Conservation (phyloP, 805 yeast genomes). For the Saccharomycopsis sp. region DNA sequence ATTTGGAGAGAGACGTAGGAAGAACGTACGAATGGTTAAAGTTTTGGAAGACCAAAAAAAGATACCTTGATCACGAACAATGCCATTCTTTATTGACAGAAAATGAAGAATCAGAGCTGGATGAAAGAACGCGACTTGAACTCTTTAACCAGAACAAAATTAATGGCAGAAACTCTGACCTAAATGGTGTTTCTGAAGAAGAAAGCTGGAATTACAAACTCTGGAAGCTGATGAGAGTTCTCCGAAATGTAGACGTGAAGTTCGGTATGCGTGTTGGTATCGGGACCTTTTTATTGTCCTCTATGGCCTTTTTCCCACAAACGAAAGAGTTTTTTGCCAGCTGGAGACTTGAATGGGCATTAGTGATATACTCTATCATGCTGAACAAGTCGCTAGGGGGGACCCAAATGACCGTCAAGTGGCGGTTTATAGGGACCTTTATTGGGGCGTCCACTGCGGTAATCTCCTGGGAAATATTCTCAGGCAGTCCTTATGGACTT, state of each 20-base stretch:
- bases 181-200: background rate
- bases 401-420: slow-evolving; percentile 68
- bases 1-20: slow-evolving; percentile 10
- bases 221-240: slow-evolving; percentile 46
- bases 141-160: slow-evolving; percentile 17
- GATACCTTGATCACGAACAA: background rate
- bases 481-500: slow-evolving; percentile 48
- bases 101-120: background rate
- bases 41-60: slow-evolving; percentile 37
- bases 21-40: slow-evolving; percentile 47
- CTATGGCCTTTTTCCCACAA: slow-evolving; percentile 57
- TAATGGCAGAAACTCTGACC: background rate
- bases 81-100: background rate
- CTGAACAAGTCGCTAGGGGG: slow-evolving; percentile 85
- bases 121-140: background rate
- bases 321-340: slow-evolving; percentile 48
- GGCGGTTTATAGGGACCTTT: slow-evolving; percentile 70
- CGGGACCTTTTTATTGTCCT: slow-evolving; percentile 61
- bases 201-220: slow-evolving; percentile 27
- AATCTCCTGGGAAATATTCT: slow-evolving; percentile 49
- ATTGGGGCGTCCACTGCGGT: slow-evolving; percentile 63
- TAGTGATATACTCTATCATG: slow-evolving; percentile 74
- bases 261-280: slow-evolving; percentile 75
- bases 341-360: slow-evolving; percentile 82
- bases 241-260: slow-evolving; percentile 62